phyloP scores from a whole-genome alignment of 1,139 yeast genomes.

The Geotrichum cucujoidarum region DNA sequence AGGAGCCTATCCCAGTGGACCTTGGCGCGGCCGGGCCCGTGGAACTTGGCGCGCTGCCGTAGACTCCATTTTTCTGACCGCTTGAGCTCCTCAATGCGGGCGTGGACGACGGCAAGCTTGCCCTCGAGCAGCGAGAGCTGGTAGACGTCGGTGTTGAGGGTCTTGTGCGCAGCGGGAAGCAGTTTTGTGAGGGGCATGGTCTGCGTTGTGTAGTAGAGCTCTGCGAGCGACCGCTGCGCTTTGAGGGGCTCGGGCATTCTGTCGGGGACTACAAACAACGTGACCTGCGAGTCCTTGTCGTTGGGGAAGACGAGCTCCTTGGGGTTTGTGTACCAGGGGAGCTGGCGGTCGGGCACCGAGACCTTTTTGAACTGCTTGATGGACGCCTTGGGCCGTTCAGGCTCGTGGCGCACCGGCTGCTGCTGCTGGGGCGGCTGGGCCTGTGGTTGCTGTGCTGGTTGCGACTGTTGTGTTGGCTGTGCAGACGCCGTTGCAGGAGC shows the following conservation, averaged over 20 bases:
- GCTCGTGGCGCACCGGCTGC: too few relatives aligned
- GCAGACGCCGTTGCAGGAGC: too few relatives aligned
- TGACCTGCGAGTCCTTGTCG: constrained; percentile 27
- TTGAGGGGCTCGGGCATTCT: constrained; percentile 36
- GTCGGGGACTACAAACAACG: constrained; percentile 36
- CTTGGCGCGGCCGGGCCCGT: constrained; percentile 58
- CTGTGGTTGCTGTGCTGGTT: background rate
- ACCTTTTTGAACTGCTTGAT: constrained; percentile 16
- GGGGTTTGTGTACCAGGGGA: constrained; percentile 21
- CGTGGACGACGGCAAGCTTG: constrained; percentile 83
- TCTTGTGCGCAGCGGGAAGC: constrained; percentile 80
- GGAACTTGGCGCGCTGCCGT: constrained; percentile 69
- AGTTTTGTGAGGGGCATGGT: constrained; percentile 78
- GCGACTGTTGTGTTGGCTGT: background rate
- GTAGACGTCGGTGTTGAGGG: constrained; percentile 75
- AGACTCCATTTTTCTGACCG: constrained; percentile 87
- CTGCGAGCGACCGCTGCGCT: constrained; percentile 58
- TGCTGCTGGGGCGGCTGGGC: too few relatives aligned
- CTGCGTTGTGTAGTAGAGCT: constrained; percentile 79
- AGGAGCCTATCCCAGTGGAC: constrained; percentile 70
- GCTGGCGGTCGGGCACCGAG: constrained; percentile 17
- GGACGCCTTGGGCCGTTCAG: constrained; percentile 9
- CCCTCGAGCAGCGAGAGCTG: constrained; percentile 89
- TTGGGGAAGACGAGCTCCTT: constrained; percentile 20
- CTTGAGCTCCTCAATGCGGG: constrained; percentile 87